A percentile compares a stretch with the other conserved stretches of the same genome.
Evolutionary conservation across 2,329 filamentous ascomycete genomes (phyloP).

Genomic region (Fusarium oligoseptatum): DNA sequence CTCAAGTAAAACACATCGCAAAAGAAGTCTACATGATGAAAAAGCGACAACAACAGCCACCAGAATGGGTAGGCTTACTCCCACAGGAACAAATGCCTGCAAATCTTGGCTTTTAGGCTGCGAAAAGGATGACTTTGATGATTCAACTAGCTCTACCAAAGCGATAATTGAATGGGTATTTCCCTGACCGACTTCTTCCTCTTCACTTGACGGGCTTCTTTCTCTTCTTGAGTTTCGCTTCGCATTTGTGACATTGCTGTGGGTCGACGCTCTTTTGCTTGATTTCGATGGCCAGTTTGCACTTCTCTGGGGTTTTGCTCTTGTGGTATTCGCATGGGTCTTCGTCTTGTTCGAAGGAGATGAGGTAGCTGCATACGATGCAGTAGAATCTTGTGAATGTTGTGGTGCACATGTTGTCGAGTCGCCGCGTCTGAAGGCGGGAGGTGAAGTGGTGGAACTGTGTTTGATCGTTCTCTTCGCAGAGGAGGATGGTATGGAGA

Average conservation of each 20-base stretch:
- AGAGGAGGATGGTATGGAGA: background rate
- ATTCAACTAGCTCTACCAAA: background rate
- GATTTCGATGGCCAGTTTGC: background rate
- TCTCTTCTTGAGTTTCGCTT: background rate
- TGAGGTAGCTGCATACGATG: background rate
- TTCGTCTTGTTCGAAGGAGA: background rate
- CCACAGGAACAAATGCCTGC: conserved; percentile 56
- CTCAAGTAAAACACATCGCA: conserved; percentile 82
- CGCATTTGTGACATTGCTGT: background rate
- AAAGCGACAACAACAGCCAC: conserved; percentile 66
- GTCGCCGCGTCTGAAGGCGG: background rate
- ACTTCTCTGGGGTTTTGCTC: background rate
- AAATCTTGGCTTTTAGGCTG: background rate
- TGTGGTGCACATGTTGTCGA: background rate
- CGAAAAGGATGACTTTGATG: background rate
- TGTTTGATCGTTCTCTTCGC: background rate
- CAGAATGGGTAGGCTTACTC: conserved; percentile 66
- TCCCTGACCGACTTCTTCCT: background rate
- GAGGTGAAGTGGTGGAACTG: background rate
- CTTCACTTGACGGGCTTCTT: background rate
- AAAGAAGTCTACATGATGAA: conserved; percentile 76
- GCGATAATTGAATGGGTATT: background rate
- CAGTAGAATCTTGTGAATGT: background rate
- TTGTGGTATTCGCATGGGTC: background rate
- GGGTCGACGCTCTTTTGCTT: background rate